Evolutionary conservation across 768 basidiomycete species (phyloP).

Genomic region (Boletus eberwhitei): DNA sequence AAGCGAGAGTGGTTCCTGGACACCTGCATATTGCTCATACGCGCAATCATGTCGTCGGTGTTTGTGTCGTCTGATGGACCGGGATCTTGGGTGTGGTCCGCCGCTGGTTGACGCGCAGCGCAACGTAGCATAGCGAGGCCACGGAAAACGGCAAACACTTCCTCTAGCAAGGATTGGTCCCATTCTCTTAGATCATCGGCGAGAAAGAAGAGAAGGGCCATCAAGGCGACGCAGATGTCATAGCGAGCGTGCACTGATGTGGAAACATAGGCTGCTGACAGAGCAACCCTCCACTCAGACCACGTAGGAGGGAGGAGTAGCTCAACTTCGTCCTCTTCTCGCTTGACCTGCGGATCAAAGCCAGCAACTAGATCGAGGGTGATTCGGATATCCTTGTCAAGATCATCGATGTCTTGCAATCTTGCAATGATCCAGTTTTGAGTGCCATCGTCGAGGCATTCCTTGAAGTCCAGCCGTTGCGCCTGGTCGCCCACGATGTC

Average conservation of each 20-base stretch:
- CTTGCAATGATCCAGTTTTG: constrained; percentile 60
- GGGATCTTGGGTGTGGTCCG: constrained; percentile 31
- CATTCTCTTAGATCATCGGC: constrained; percentile 59
- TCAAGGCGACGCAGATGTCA: constrained; percentile 63
- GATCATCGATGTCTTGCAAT: constrained; percentile 52
- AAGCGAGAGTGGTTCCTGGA: constrained; percentile 46
- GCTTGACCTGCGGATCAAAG: constrained; percentile 67
- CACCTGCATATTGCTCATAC: constrained; percentile 74
- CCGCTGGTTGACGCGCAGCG: constrained; percentile 57
- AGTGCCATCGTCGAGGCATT: constrained; percentile 56
- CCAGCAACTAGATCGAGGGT: constrained; percentile 70
- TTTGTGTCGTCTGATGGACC: constrained; percentile 33
- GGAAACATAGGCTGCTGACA: constrained; percentile 60
- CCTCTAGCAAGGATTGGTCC: constrained; percentile 63
- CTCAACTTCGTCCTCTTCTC: constrained; percentile 71
- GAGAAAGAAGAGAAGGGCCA: constrained; percentile 69
- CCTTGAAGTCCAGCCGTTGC: constrained; percentile 47
- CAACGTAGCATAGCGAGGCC: constrained; percentile 70
- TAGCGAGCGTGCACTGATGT: constrained; percentile 70
- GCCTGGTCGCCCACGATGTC: constrained; percentile 73
- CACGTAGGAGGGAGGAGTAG: constrained; percentile 47
- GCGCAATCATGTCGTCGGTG: constrained; percentile 62
- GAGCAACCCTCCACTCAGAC: constrained; percentile 60
- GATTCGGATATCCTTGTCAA: constrained; percentile 53
- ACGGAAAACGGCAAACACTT: constrained; percentile 79